Evolutionary conservation across 768 basidiomycete genomes (phyloP).

Genomic region (Crucibulum laeve): DNA sequence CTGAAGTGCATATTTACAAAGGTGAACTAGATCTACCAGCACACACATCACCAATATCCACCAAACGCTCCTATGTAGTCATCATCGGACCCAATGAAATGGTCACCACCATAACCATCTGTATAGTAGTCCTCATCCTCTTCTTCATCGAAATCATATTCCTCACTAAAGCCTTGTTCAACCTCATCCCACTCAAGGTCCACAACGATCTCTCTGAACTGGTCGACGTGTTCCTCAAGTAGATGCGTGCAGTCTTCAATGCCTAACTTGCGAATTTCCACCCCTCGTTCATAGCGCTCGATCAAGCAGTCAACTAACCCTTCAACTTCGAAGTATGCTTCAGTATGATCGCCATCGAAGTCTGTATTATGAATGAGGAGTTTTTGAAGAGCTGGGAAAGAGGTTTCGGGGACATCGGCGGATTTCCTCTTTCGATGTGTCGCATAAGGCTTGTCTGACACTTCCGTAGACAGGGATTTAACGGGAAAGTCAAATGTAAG

Average conservation of each 20-base stretch:
- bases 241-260: not conserved
- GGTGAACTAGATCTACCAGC: too few species aligned
- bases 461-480: not conserved
- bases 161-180: conserved; percentile 17
- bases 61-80: too few species aligned
- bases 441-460: not conserved
- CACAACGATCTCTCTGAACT: conserved; percentile 21
- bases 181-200: conserved; percentile 30
- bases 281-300: conserved; percentile 24
- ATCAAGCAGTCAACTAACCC: conserved; percentile 19
- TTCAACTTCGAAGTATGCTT: conserved; percentile 2
- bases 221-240: conserved; percentile 7
- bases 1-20: too few species aligned
- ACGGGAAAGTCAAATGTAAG: not conserved
- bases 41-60: too few species aligned
- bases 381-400: conserved; percentile 20
- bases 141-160: conserved; percentile 13
- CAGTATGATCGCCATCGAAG: conserved; percentile 12
- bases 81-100: too few species aligned
- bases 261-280: conserved; percentile 2
- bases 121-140: too few species aligned
- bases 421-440: not conserved
- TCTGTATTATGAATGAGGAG: conserved; percentile 18
- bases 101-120: too few species aligned
- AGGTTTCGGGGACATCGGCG: not conserved